Conservation (phyloP, 305 asterid genomes). For the Withania somnifera region DNA sequence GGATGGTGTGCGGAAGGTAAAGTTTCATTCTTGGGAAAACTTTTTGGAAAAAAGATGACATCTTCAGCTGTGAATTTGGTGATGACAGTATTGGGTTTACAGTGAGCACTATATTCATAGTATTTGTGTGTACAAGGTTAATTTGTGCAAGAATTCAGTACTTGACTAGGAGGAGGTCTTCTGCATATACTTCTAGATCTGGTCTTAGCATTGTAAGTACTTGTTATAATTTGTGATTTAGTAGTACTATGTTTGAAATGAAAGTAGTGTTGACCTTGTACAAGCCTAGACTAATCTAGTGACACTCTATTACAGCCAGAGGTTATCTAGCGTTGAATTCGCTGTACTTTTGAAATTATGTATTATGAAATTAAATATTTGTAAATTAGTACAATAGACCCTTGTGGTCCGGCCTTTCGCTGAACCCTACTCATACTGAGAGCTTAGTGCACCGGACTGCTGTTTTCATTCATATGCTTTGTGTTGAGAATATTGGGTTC, state of each 20-base stretch:
- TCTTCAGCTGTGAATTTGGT: slow-evolving; percentile 65
- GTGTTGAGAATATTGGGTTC: no score
- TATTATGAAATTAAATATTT: no score
- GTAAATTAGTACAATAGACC: no score
- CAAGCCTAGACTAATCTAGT: no score
- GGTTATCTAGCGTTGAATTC: no score
- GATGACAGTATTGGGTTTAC: slow-evolving; percentile 93
- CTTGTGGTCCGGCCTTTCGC: no score
- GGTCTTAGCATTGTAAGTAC: slow-evolving; percentile 65
- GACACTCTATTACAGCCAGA: no score
- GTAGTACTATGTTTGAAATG: background rate
- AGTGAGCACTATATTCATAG: slow-evolving; percentile 67
- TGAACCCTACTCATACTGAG: no score
- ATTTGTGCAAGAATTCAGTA: slow-evolving; percentile 80
- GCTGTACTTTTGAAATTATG: no score
- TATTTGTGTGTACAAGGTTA: slow-evolving; percentile 80
- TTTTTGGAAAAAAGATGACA: slow-evolving; percentile 29
- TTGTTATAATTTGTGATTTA: background rate
- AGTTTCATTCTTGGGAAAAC: background rate
- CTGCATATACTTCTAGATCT: slow-evolving; percentile 47
- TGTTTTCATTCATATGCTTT: no score
- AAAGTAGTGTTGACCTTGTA: no score
- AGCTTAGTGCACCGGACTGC: no score
- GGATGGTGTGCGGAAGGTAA: background rate
- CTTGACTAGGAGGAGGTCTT: slow-evolving; percentile 47